phyloP scores from a whole-genome alignment of 2,329 filamentous ascomycete species.

The Fusarium sp. region DNA sequence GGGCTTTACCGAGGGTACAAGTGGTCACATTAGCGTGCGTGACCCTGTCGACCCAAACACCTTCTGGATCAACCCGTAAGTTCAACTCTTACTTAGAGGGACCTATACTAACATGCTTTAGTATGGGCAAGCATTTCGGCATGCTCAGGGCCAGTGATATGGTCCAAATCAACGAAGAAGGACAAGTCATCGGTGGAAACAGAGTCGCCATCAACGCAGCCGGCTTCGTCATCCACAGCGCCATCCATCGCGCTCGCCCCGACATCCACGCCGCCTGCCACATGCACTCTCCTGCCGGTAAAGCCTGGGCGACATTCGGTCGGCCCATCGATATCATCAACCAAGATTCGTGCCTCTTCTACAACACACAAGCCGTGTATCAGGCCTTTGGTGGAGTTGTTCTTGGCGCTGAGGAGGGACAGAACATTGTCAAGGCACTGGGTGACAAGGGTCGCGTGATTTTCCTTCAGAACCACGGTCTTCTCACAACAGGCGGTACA shows the following conservation, averaged over 20 bases:
- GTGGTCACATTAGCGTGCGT: constrained; percentile 68
- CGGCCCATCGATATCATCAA: constrained; percentile 66
- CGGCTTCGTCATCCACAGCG: constrained; percentile 67
- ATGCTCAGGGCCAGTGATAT: constrained; percentile 67
- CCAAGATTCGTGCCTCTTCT: constrained; percentile 64
- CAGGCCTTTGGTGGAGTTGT: constrained; percentile 67
- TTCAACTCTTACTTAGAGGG: background rate
- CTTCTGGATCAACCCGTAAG: constrained; percentile 69
- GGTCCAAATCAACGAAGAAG: constrained; percentile 60
- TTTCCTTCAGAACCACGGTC: constrained; percentile 69
- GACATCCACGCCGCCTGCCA: constrained; percentile 68
- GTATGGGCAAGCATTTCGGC: constrained; percentile 64
- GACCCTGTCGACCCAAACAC: constrained; percentile 64
- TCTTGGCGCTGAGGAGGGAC: constrained; percentile 64
- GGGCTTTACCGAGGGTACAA: constrained; percentile 65
- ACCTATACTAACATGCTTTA: background rate
- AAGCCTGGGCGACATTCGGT: constrained; percentile 66
- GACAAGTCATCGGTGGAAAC: constrained; percentile 59
- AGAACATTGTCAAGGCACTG: constrained; percentile 63
- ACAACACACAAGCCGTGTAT: constrained; percentile 64
- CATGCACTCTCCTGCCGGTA: constrained; percentile 63
- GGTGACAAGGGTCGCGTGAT: constrained; percentile 59
- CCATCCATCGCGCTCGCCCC: constrained; percentile 63
- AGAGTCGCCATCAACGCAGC: constrained; percentile 61
- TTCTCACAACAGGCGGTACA: constrained; percentile 67